Conservation (phyloP, 2,329 filamentous ascomycete species). For the Didymella sp. region DNA sequence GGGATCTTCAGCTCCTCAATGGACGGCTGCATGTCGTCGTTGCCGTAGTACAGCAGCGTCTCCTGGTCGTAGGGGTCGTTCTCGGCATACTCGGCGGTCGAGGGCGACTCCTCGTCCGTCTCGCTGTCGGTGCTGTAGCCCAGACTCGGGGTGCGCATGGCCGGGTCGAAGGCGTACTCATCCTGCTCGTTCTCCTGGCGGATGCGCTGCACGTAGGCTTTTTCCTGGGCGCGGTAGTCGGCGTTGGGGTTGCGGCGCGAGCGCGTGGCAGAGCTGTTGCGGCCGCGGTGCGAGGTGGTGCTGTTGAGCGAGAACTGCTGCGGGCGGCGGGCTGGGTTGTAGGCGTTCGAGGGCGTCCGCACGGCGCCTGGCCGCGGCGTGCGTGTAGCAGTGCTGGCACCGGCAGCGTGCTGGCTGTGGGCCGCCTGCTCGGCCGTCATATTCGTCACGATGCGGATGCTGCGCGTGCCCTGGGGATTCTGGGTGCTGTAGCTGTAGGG, state of each 20-base stretch:
- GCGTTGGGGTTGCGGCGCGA: conserved; percentile 69
- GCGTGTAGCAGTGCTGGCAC: conserved; percentile 29
- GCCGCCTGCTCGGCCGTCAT: conserved; percentile 36
- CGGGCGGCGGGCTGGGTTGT: conserved; percentile 57
- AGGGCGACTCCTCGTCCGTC: conserved; percentile 88
- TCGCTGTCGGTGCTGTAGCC: conserved; percentile 78
- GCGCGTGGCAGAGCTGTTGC: conserved; percentile 65
- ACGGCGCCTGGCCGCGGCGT: conserved; percentile 52
- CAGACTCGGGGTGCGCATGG: conserved; percentile 72
- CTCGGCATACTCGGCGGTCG: conserved; percentile 82
- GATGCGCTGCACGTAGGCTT: conserved; percentile 91
- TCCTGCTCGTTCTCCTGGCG: conserved; percentile 74
- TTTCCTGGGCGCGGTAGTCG: conserved; percentile 83
- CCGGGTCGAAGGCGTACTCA: conserved; percentile 70
- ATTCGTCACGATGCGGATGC: conserved; percentile 38
- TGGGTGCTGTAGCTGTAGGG: conserved; percentile 35
- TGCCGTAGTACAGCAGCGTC: conserved; percentile 89
- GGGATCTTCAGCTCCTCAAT: conserved; percentile 89
- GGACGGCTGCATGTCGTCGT: conserved; percentile 86
- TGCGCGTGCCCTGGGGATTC: conserved; percentile 32
- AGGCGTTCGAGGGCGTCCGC: conserved; percentile 58
- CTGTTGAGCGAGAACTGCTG: conserved; percentile 56
- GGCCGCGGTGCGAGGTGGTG: conserved; percentile 55
- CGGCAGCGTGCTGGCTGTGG: conserved; percentile 26
- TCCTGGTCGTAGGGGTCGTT: conserved; percentile 87